These are phyloP conservation scores for Tylopilus sp. DNA, from an alignment of 1,284 basidiomycete species.

Conservation along the genomic window DNA sequence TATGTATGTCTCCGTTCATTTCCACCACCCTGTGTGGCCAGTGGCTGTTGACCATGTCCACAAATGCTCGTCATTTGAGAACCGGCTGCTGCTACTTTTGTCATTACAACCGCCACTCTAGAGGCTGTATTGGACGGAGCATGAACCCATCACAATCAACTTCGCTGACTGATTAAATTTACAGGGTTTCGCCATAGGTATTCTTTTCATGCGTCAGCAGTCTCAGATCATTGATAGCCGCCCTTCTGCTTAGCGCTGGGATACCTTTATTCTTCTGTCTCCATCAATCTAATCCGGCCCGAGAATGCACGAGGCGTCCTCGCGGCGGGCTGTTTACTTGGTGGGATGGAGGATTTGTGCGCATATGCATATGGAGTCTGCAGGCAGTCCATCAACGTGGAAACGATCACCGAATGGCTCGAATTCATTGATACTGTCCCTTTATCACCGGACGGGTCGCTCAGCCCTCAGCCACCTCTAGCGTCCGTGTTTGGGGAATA, in stretches of 20 bases:
- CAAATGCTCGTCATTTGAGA: conserved; percentile 19
- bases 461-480: conserved; percentile 48
- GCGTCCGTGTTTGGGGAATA: conserved; percentile 69
- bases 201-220: conserved; percentile 5
- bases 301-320: conserved; percentile 80
- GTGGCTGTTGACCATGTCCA: conserved; percentile 22
- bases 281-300: conserved; percentile 62
- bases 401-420: conserved; percentile 72
- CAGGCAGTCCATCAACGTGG: conserved; percentile 67
- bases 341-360: conserved; percentile 80
- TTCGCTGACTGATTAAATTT: conserved; percentile 21
- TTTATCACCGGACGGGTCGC: conserved; percentile 47
- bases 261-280: conserved; percentile 73
- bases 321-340: conserved; percentile 76
- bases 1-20: conserved; percentile 22
- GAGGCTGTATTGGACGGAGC: conserved; percentile 21
- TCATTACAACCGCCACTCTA: conserved; percentile 16
- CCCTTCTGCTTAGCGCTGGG: conserved; percentile 53
- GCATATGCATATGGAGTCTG: conserved; percentile 75
- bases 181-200: conserved; percentile 73
- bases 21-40: conserved; percentile 28
- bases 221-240: conserved; percentile 14
- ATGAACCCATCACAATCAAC: conserved; percentile 3
- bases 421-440: conserved; percentile 67
- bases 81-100: conserved; percentile 15